phyloP scores from a whole-genome alignment of 768 basidiomycete species.

The Russula brevipes region DNA sequence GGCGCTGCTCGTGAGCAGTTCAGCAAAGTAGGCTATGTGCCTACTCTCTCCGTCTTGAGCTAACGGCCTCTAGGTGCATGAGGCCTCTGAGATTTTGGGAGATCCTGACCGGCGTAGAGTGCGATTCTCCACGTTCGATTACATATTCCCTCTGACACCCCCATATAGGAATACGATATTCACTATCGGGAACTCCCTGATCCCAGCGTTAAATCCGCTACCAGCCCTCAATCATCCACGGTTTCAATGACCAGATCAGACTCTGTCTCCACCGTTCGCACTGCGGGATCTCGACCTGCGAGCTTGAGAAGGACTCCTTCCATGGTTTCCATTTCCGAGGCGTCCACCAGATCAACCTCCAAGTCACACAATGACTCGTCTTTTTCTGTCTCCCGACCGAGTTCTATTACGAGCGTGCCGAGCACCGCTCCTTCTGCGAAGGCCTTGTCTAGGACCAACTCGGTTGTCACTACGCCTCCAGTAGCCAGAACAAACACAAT shows the following conservation, averaged over 20 bases:
- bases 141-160: background rate
- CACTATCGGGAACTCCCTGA: slow-evolving; percentile 16
- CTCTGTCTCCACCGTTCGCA: slow-evolving; percentile 15
- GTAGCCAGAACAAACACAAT: slow-evolving; percentile 6
- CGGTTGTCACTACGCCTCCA: slow-evolving; percentile 5
- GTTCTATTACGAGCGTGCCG: slow-evolving; percentile 7
- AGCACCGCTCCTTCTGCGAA: background rate
- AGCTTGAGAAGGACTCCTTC: slow-evolving; percentile 14
- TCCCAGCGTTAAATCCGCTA: slow-evolving; percentile 14
- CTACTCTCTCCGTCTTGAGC: slow-evolving; percentile 19
- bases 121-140: slow-evolving; percentile 18
- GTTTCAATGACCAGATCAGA: slow-evolving; percentile 15
- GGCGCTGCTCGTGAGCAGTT: slow-evolving; percentile 53
- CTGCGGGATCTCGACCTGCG: background rate
- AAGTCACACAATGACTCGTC: slow-evolving; percentile 1
- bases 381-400: slow-evolving; percentile 7
- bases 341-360: slow-evolving; percentile 2
- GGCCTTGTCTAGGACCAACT: slow-evolving; percentile 11
- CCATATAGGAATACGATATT: slow-evolving; percentile 23
- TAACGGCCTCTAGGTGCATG: slow-evolving; percentile 45
- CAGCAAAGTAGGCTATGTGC: slow-evolving; percentile 44
- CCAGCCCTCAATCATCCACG: slow-evolving; percentile 12
- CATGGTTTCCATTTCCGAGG: background rate
- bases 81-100: slow-evolving; percentile 56
- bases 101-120: slow-evolving; percentile 55